Conservation (phyloP, 2,329 filamentous ascomycete species). For the Dendrostoma leiphaemia region DNA sequence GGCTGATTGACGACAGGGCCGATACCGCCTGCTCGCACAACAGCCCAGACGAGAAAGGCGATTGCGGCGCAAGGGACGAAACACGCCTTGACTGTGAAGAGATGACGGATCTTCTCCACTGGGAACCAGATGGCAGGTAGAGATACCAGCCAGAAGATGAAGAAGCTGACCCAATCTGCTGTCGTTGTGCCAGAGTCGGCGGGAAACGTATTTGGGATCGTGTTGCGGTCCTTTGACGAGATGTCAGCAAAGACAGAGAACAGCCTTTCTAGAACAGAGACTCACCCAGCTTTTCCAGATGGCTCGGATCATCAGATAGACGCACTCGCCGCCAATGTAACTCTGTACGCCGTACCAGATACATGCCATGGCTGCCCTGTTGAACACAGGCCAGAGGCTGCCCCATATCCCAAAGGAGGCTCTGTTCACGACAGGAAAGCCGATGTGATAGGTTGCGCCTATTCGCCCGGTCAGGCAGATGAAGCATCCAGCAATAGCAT, state of each 20-base stretch:
- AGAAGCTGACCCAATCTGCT: slow-evolving; percentile 74
- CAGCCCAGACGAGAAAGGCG: slow-evolving; percentile 83
- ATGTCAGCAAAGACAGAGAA: slow-evolving; percentile 8
- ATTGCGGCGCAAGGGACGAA: slow-evolving; percentile 82
- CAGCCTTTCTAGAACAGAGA: background rate
- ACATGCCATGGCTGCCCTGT: slow-evolving; percentile 81
- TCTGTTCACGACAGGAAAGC: slow-evolving; percentile 78
- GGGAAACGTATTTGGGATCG: slow-evolving; percentile 66
- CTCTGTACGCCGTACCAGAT: slow-evolving; percentile 85
- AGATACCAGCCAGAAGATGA: slow-evolving; percentile 81
- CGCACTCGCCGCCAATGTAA: slow-evolving; percentile 82
- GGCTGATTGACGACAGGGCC: slow-evolving; percentile 78
- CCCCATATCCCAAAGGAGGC: slow-evolving; percentile 89
- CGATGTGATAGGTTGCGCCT: slow-evolving; percentile 83
- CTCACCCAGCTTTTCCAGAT: slow-evolving; percentile 72
- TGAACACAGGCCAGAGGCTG: slow-evolving; percentile 83
- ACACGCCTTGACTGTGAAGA: slow-evolving; percentile 88
- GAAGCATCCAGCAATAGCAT: slow-evolving; percentile 73
- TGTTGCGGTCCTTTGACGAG: slow-evolving; percentile 40
- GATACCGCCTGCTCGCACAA: slow-evolving; percentile 76
- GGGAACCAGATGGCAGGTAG: slow-evolving; percentile 87
- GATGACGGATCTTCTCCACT: slow-evolving; percentile 81
- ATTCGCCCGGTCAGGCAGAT: slow-evolving; percentile 78
- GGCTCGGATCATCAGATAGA: slow-evolving; percentile 83
- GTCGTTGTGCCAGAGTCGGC: slow-evolving; percentile 68